Conservation (phyloP, 2,329 filamentous ascomycete species). For the Bipolaris zeicola region DNA sequence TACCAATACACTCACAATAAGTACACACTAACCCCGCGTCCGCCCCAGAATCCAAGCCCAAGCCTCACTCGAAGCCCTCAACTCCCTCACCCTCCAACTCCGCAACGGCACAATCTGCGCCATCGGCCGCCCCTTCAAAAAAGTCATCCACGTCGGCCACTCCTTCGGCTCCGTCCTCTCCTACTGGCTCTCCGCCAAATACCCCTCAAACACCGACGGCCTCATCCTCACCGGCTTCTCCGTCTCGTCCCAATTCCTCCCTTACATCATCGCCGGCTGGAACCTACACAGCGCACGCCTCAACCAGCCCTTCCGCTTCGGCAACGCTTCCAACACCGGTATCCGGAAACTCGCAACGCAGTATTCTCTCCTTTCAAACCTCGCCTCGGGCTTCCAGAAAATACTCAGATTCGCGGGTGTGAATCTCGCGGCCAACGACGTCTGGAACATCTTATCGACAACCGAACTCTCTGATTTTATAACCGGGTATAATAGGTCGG, state of each 20-base stretch:
- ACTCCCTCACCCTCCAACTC: slow-evolving; percentile 58
- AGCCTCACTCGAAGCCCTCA: slow-evolving; percentile 64
- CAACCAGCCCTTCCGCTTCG: slow-evolving; percentile 51
- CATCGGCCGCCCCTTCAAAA: slow-evolving; percentile 47
- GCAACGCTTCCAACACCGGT: slow-evolving; percentile 30
- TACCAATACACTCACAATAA: too few relatives aligned
- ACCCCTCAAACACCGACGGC: slow-evolving; percentile 62
- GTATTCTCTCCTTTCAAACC: slow-evolving; percentile 17
- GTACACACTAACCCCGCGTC: neutral
- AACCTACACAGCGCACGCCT: slow-evolving; percentile 56
- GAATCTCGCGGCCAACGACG: slow-evolving; percentile 22
- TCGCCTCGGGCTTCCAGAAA: slow-evolving; percentile 25
- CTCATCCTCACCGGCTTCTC: slow-evolving; percentile 67
- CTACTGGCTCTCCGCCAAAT: slow-evolving; percentile 59
- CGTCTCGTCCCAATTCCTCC: slow-evolving; percentile 53
- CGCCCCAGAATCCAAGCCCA: slow-evolving; percentile 57
- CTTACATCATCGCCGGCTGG: slow-evolving; percentile 52
- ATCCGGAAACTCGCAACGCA: slow-evolving; percentile 14
- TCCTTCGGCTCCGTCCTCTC: slow-evolving; percentile 66
- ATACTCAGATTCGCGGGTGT: slow-evolving; percentile 24
- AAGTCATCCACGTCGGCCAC: slow-evolving; percentile 67
- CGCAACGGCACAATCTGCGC: slow-evolving; percentile 54
- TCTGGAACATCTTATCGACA: slow-evolving; percentile 36
- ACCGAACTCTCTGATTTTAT: slow-evolving; percentile 41
- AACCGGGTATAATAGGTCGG: slow-evolving; percentile 40